Conservation (phyloP, 2,329 filamentous ascomycete genomes). For the Westerdykella aurantiaca region DNA sequence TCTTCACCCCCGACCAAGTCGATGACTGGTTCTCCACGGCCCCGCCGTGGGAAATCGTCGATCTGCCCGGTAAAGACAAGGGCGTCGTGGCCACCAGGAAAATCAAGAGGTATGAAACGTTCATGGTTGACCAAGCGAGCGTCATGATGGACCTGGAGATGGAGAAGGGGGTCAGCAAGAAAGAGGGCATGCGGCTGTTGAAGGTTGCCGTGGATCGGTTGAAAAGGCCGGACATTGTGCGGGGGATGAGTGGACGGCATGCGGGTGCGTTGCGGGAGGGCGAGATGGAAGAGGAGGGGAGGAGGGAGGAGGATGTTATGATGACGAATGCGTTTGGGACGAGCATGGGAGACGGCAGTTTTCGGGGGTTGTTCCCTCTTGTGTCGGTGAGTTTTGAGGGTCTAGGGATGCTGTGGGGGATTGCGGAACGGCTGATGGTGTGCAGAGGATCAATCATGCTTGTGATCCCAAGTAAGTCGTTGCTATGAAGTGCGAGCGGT, state of each 20-base stretch:
- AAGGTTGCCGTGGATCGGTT: slow-evolving; percentile 11
- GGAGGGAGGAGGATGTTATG: slow-evolving; percentile 16
- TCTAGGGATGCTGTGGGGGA: neutral
- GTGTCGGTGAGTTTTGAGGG: slow-evolving; percentile 11
- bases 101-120: slow-evolving; percentile 17
- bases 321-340: slow-evolving; percentile 20
- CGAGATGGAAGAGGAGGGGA: slow-evolving; percentile 1
- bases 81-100: slow-evolving; percentile 16
- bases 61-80: slow-evolving; percentile 16
- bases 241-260: slow-evolving; percentile 13
- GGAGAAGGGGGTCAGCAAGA: slow-evolving; percentile 1
- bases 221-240: slow-evolving; percentile 7
- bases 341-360: slow-evolving; percentile 9
- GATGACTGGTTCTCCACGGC: slow-evolving; percentile 2
- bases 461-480: slow-evolving; percentile 12
- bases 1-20: slow-evolving; percentile 7
- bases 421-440: neutral
- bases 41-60: slow-evolving; percentile 11
- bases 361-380: slow-evolving; percentile 14
- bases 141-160: slow-evolving; percentile 12
- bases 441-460: slow-evolving; percentile 19
- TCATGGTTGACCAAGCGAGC: slow-evolving; percentile 21
- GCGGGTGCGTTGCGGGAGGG: neutral
- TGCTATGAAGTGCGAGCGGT: neutral
- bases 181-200: slow-evolving; percentile 6